Base-by-base conservation (phyloP, 2,329 filamentous ascomycete species). In the Penicillium crustosum region DNA sequence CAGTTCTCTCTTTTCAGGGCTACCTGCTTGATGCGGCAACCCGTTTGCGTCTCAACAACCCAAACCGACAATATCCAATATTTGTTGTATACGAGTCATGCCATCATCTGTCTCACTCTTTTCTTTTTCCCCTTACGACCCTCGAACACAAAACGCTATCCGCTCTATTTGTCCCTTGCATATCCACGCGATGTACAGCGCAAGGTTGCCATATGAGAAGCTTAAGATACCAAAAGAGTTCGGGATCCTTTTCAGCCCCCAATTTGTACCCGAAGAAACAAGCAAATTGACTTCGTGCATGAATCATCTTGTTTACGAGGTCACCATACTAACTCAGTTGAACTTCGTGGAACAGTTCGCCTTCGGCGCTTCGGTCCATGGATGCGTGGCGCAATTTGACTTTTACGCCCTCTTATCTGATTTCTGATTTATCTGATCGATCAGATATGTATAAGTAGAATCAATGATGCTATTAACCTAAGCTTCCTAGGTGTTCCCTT, bases 1-100 rank as follows among this genome's bases (percentile, higher is more conserved):
- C 44, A 55, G 36, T 44, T 49, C 17, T 31, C 25, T 29, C 12
- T 38, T 51, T 36, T 17, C 33, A 31, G 25, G 42, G 43, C 21
- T 27, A 35, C 45, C 19, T 51, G n/a, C 51, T 43, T 23, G n/a
- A 53, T 48, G 42, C 51, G 43, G 51, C 10, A 42, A 8, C 17
- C 54, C 49, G 55, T 48, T 57, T 57, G 49, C 54, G 42, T 53
- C 49, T 53, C 49, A 38, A 29, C 6, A 9, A n/a, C 23, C 27
- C 9, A 9, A 15, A 10, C n/a, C 9, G 15, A 35, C 12, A 23
- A 21, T 6, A 39, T 33, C 9, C 6, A 13, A 48, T 7, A 17
- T 12, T n/a, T n/a, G 5, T 17, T 17, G 4, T 31, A 31, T 25
- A 8, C 19, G 12, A 19, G 15, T 42, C 17, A 27, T 50, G 7